phyloP scores from a whole-genome alignment of 768 basidiomycete genomes.

The Trametes maxima region DNA sequence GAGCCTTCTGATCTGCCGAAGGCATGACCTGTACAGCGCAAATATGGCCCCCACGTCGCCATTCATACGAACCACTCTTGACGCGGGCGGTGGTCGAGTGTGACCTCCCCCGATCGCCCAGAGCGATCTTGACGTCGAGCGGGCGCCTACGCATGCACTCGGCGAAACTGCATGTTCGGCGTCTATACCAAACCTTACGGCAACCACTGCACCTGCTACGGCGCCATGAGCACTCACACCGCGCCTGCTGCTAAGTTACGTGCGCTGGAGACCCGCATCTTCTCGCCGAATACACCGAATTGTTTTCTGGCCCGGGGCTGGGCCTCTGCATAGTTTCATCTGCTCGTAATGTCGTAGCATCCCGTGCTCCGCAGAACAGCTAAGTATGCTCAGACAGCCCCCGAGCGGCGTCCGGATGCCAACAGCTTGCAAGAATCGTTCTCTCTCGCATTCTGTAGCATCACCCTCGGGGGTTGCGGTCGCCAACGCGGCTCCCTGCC shows the following conservation, averaged over 20 bases:
- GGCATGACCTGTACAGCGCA: constrained; percentile 43
- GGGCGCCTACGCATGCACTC: constrained; percentile 6
- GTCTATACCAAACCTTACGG: not conserved
- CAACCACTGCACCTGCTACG: not conserved
- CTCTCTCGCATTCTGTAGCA: no score
- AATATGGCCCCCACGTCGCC: constrained; percentile 21
- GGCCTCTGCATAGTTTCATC: not conserved
- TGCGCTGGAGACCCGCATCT: not conserved
- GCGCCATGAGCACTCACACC: not conserved
- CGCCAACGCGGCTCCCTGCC: not conserved
- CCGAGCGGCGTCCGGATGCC: no score
- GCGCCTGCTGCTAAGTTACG: constrained; percentile 5
- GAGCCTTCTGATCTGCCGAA: constrained; percentile 45
- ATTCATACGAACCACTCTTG: constrained; percentile 16
- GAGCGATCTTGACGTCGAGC: not conserved
- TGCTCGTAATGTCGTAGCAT: no score
- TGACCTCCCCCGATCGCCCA: not conserved
- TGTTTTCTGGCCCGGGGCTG: not conserved
- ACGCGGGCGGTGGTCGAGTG: not conserved
- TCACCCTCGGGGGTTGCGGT: not conserved
- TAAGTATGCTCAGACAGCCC: no score
- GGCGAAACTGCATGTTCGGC: constrained; percentile 2
- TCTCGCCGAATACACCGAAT: constrained; percentile 8
- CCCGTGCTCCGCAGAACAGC: no score
- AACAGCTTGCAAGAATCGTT: no score